Evolutionary conservation across 192 early-diverging fungal genomes (phyloP).

Genomic region (Rhizophagus sp.): DNA sequence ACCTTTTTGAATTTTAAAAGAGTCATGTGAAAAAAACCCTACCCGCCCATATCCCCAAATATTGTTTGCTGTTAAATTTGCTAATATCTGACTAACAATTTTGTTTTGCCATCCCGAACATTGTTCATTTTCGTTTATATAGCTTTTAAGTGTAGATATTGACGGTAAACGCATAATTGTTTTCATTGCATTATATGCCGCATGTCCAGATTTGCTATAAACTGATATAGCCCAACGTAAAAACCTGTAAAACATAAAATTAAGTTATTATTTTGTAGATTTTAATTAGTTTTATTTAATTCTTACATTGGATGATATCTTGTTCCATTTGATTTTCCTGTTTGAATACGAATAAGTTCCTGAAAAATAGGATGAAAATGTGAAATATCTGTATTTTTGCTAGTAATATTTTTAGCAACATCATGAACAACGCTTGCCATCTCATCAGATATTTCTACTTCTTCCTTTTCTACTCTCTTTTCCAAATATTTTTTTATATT

Average conservation of each 20-base stretch:
- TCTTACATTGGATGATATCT: constrained; percentile 20
- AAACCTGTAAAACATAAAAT: constrained; percentile 12
- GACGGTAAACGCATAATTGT: constrained; percentile 2
- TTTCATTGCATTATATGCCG: not conserved
- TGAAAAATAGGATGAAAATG: constrained; percentile 5
- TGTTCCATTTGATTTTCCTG: not conserved
- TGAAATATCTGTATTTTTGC: not conserved
- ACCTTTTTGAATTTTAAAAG: constrained; percentile 19
- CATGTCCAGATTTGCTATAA: not conserved
- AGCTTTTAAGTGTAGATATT: constrained; percentile 4
- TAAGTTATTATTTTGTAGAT: too few relatives aligned
- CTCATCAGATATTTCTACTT: not conserved
- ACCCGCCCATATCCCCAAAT: not conserved
- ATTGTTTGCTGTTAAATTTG: not conserved
- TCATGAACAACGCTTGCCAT: not conserved
- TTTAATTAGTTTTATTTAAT: not conserved
- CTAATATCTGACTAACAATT: not conserved
- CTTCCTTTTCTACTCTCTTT: constrained; percentile 9
- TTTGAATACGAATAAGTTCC: constrained; percentile 4
- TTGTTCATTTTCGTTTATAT: not conserved
- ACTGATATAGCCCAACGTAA: not conserved
- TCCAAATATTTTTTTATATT: constrained; percentile 6
- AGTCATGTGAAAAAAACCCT: not conserved
- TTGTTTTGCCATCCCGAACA: not conserved
- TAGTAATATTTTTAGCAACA: not conserved